Base-by-base conservation (phyloP, 805 yeast species). In the Zygosaccharomyces kombuchaensis region DNA sequence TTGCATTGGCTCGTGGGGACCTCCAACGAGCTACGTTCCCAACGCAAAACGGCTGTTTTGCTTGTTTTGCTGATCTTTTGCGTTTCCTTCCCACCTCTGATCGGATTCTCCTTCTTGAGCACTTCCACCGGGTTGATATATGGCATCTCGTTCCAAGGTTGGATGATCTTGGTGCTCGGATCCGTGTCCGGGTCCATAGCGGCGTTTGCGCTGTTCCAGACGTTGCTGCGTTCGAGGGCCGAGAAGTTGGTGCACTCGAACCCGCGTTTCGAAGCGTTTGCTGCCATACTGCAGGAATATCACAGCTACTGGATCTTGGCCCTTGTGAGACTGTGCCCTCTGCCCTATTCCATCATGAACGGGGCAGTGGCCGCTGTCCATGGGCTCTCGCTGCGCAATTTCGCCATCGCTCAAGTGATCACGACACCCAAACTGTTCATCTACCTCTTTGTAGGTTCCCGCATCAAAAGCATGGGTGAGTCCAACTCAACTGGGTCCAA, bases 361-460 rank as follows among this genome's bases (percentile, higher is more conserved):
- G 97, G 96, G 3, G 97, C 96, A 0, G 72, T 93, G 53, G 93
- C 96, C 8, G 83, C 95, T 1, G 77, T 91, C 10, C 96, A 95
- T 0, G 84, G 87, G 13, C 73, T 91, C 9, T 71, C 82, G 0
- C 67, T 81, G 1, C 50, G 65, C 34, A 79, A 81, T 21, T 91
- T 84, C 62, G 69, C 81, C 2, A 58, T 82, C 26, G 96, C 96
- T 0, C 82, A 89, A 19, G 52, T 80, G 0, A 62, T 87, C 27
- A 80, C 95, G 1, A 79, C 95, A 0, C 98, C 98, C 6, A 93
- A 90, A 60, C 68, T 84, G 50, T 60, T 86, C n/a, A 69, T 87
- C 42, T 86, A 83, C 56, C 67, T 87, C 9, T 89, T 87, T 58
- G 76, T 87, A 29, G 97, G 97, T 5, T 74, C 80, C 42, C 81